Evolutionary conservation across 2,329 filamentous ascomycete species (phyloP).

Genomic region (Cladobotryum protrusum): DNA sequence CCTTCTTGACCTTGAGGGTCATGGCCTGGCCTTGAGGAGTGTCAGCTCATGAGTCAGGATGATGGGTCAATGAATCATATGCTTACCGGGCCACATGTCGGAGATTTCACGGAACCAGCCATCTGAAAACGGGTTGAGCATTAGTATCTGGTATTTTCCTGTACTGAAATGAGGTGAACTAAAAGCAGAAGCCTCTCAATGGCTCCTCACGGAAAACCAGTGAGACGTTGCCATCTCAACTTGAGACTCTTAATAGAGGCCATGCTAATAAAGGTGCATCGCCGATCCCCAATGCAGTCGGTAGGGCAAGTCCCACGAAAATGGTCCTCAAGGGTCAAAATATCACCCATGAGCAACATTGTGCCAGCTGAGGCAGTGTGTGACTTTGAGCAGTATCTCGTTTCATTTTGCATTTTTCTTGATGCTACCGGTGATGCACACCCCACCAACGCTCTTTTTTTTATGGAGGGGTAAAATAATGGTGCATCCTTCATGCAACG

Average conservation of each 20-base stretch:
- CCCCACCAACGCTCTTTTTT: not conserved
- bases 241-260: not conserved
- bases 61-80: slow-evolving; percentile 1
- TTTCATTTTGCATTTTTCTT: too few species aligned
- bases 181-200: not conserved
- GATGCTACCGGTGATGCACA: not conserved
- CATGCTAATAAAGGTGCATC: not conserved
- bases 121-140: slow-evolving; percentile 51
- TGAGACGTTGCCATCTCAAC: not conserved
- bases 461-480: slow-evolving; percentile 14
- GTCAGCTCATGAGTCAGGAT: not conserved
- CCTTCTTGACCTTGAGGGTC: slow-evolving; percentile 95
- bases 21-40: slow-evolving; percentile 73
- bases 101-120: slow-evolving; percentile 99
- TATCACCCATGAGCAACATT: too few species aligned
- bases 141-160: not conserved
- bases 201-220: not conserved
- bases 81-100: slow-evolving; percentile 83
- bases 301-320: too few species aligned
- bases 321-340: too few species aligned
- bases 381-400: too few species aligned
- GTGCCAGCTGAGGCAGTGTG: too few species aligned
- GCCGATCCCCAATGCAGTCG: not conserved
- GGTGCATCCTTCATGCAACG: slow-evolving; percentile 11
- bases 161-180: not conserved